A percentile compares a stretch with the other conserved stretches of the same genome.
These are phyloP conservation scores for Astrothelium macrocarpum DNA, from an alignment of 495 filamentous ascomycete genomes.

Conservation along the genomic window DNA sequence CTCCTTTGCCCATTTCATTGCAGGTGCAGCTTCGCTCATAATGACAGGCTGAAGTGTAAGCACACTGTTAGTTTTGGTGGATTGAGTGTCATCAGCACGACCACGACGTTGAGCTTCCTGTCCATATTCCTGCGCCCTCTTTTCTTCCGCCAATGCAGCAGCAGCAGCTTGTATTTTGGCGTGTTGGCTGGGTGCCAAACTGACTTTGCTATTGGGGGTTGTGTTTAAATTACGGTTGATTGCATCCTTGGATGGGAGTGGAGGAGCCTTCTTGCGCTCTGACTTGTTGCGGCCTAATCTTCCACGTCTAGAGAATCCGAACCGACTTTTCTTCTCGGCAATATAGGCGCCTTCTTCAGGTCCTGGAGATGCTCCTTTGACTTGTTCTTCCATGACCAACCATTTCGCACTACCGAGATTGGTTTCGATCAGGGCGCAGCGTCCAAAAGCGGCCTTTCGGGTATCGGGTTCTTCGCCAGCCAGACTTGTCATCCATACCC, in stretches of 20 bases:
- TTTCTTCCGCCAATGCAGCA: conserved; percentile 55
- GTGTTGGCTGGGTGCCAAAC: conserved; percentile 84
- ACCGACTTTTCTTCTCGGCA: conserved; percentile 86
- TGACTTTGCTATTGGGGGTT: conserved; percentile 65
- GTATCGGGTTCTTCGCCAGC: conserved; percentile 75
- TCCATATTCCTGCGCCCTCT: conserved; percentile 48
- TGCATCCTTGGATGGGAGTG: conserved; percentile 44
- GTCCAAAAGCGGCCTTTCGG: conserved; percentile 86
- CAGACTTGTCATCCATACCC: conserved; percentile 98
- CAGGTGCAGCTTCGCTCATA: conserved; percentile 76
- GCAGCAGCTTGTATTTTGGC: conserved; percentile 87
- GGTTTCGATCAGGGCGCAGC: conserved; percentile 88
- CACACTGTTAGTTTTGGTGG: conserved; percentile 79
- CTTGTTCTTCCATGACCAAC: conserved; percentile 92
- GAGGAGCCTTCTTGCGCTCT: conserved; percentile 42
- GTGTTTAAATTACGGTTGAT: conserved; percentile 9
- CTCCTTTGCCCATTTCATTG: conserved; percentile 89
- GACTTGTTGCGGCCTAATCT: conserved; percentile 61
- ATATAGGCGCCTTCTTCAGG: conserved; percentile 78
- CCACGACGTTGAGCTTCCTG: conserved; percentile 28
- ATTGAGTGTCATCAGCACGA: conserved; percentile 41
- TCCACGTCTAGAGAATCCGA: conserved; percentile 68
- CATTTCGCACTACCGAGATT: conserved; percentile 70
- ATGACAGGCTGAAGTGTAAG: conserved; percentile 82
- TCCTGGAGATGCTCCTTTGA: conserved; percentile 83